Base-by-base conservation (phyloP, 2,329 filamentous ascomycete genomes). In the Paramyrothecium sp. region DNA sequence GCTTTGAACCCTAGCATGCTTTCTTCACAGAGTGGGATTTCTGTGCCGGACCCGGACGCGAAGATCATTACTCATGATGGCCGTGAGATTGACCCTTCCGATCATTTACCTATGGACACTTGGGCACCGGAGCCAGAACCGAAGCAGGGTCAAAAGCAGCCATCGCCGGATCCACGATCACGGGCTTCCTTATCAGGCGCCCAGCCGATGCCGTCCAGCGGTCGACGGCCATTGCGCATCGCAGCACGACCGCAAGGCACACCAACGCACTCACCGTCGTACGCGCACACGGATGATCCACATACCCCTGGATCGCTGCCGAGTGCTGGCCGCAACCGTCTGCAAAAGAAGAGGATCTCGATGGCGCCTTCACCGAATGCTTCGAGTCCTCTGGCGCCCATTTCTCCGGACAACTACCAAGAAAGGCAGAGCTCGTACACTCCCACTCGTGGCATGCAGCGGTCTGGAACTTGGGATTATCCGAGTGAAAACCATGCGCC, bases 21-120 rank as follows among this genome's bases (percentile, higher is more conserved):
- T 71, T n/a, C 71, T 69, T 22, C 72, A 5, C 62, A 62, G 11
- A 60, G 63, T 20, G 65, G 64, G 1, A 55, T 55, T 38, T 66
- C 80, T 51, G 78, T 77, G 53, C 76, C 80, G 61, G 84, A 86
- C 54, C 74, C 79, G 1, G 81, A 83, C 54, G 87, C 85, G 10
- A 91, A 91, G 66, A 91, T 93, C 59, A 86, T 92, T 54, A 89
- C 86, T 1, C 82, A 89, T 61, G 89, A 92, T 67, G 90, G 90
- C 7, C 82, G 88, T 56, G 88, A 92, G 65, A 83, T 94, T 56
- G 90, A 94, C 67, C 90, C 90, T 1, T 91, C 89, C 1, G 90
- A 94, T 70, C 90, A 93, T 67, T 78, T 93, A 16, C 90, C 90
- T 0, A 84, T 91, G 69, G 86, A 90, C 56, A 85, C 85, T 1